Percentiles rank a stretch among this genome's conserved stretches.
These are phyloP conservation scores for Brettanomyces naardenensis DNA, from an alignment of 805 yeast genomes.

Conservation along the genomic window DNA sequence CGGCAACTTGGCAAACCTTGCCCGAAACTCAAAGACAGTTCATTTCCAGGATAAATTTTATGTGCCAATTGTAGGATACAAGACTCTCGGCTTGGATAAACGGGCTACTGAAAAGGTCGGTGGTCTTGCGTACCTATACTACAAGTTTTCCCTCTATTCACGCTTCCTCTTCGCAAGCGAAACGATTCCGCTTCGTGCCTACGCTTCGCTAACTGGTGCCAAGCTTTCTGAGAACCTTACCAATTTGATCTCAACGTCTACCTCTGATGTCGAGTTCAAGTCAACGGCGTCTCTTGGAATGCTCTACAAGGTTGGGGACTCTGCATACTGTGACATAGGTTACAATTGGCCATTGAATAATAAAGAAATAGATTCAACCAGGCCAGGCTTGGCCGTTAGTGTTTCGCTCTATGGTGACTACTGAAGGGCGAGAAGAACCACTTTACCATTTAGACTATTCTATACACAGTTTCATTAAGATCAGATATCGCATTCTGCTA, in stretches of 20 bases:
- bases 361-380: conserved; percentile 38
- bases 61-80: conserved; percentile 4
- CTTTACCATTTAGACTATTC: not conserved
- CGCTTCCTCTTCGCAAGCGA: conserved; percentile 47
- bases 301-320: conserved; percentile 48
- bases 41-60: conserved; percentile 77
- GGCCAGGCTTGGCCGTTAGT: conserved; percentile 46
- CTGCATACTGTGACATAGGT: conserved; percentile 59
- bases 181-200: conserved; percentile 50
- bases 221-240: conserved; percentile 30
- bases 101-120: conserved; percentile 8
- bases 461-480: not conserved
- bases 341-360: conserved; percentile 53
- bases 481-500: not conserved
- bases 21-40: conserved; percentile 24
- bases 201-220: conserved; percentile 62
- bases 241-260: not conserved
- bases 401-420: conserved; percentile 20
- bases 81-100: conserved; percentile 1
- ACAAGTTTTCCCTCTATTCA: conserved; percentile 33
- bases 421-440: conserved; percentile 1
- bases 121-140: conserved; percentile 22
- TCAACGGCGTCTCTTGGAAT: conserved; percentile 44
- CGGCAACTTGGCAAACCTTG: conserved; percentile 47
- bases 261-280: conserved; percentile 25